These are phyloP conservation scores for Ascochyta lentis DNA, from an alignment of 2,329 filamentous ascomycete genomes.

Conservation along the genomic window DNA sequence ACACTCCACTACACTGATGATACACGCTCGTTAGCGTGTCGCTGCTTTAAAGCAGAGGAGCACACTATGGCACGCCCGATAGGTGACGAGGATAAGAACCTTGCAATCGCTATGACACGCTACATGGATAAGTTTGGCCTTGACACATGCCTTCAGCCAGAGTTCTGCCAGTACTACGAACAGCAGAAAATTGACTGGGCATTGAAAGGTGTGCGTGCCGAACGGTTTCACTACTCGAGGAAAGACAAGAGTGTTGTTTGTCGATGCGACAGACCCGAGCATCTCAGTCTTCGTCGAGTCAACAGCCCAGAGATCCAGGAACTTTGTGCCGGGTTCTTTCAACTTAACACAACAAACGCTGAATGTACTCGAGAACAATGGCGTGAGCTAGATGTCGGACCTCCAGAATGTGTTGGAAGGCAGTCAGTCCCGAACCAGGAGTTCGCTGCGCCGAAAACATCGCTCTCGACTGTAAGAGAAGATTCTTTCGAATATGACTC, in stretches of 20 bases:
- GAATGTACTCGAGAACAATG: constrained; percentile 22
- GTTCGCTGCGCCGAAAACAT: too few relatives aligned
- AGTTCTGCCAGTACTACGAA: neutral
- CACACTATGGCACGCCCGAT: neutral
- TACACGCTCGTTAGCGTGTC: neutral
- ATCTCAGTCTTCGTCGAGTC: constrained; percentile 3
- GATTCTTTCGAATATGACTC: neutral
- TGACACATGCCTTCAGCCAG: constrained; percentile 5
- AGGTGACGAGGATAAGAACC: neutral
- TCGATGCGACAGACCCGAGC: constrained; percentile 15
- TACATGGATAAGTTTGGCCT: constrained; percentile 19
- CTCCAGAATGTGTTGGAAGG: neutral
- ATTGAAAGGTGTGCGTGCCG: neutral
- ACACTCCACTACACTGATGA: neutral
- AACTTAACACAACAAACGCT: neutral
- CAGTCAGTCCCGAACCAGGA: neutral
- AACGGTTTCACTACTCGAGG: constrained; percentile 24
- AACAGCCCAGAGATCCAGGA: constrained; percentile 21
- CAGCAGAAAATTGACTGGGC: neutral
- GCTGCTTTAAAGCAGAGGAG: neutral
- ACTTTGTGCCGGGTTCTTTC: constrained; percentile 25
- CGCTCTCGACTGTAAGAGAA: neutral
- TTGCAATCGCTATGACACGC: constrained; percentile 12
- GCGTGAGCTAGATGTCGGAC: neutral
- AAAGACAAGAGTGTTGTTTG: constrained; percentile 20